Base-by-base conservation (phyloP, 1,284 basidiomycete species). In the Cryptococcus wingfieldii region DNA sequence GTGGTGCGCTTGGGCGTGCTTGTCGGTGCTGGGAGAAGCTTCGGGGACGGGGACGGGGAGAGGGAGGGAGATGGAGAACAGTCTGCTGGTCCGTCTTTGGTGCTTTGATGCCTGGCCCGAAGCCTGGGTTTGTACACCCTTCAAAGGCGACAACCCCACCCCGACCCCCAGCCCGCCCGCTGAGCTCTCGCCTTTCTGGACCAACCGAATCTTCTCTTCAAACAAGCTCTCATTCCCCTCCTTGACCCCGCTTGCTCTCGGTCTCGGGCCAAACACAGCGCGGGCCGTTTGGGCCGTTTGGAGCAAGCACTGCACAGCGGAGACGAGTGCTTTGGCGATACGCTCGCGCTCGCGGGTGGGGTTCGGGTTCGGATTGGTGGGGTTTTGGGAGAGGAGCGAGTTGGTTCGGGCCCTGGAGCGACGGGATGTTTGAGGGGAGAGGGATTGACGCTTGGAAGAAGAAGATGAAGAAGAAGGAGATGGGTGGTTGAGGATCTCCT, bases 21-120 rank as follows among this genome's bases (percentile, higher is more conserved):
- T 34, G 16, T 25, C 42, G 7, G 55, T 23, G 3, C 42, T 28
- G 34, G 31, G 50, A 55, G 25, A 52, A 38, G 25, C 45, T 38
- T 53, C 58, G 10, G 19, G 14, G 7, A 7, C 58, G 10, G 19
- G 14, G 7, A 7, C 5, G 7, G 65, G 66, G 18, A 73, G 43
- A 7, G 65, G 61, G 9, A 73, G 52, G 3, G 74, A 75, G 37
- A 75, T 72, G n/a, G 73, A 75, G 0, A 69, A 66, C 18, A 77
- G 55, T 4, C 75, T 61, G 9, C 69, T 72, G 0, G 71, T 65
- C 16, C 74, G 63, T 16, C 71, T 54, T 18, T 65, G 59, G 58
- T 72, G 69, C n/a, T 61, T 34, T 6, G 31, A 34, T 3, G 31
- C 10, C 4, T 34, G 31, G 1, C 31, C 5, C 31, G 31, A 34